These are phyloP conservation scores for Neobulgaria alba DNA, from an alignment of 2,329 filamentous ascomycete species.

Conservation along the genomic window DNA sequence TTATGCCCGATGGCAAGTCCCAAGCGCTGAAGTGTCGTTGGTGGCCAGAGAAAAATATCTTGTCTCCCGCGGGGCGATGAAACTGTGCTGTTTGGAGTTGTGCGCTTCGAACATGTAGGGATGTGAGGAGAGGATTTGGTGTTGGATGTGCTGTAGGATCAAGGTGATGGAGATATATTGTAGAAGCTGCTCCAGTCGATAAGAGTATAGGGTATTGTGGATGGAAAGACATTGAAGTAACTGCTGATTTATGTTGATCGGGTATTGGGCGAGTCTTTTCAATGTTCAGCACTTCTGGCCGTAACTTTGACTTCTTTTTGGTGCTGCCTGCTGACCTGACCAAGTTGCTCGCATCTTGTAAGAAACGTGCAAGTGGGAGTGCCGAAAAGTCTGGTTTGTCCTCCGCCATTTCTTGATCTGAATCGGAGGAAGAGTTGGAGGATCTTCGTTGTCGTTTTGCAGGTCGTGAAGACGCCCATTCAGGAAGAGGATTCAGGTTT, in stretches of 20 bases:
- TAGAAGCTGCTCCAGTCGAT: slow-evolving; percentile 77
- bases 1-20: slow-evolving; percentile 72
- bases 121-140: slow-evolving; percentile 84
- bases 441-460: slow-evolving; percentile 43
- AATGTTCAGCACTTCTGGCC: slow-evolving; percentile 83
- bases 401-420: slow-evolving; percentile 40
- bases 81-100: slow-evolving; percentile 83
- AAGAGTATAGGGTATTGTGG: slow-evolving; percentile 80
- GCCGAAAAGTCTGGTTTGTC: slow-evolving; percentile 54
- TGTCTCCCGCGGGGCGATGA: slow-evolving; percentile 60
- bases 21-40: slow-evolving; percentile 90
- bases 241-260: slow-evolving; percentile 66
- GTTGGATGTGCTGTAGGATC: slow-evolving; percentile 64
- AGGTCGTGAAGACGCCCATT: slow-evolving; percentile 48
- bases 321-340: slow-evolving; percentile 38
- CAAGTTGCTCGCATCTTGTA: slow-evolving; percentile 66
- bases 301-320: slow-evolving; percentile 60
- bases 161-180: slow-evolving; percentile 84
- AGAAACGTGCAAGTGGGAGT: slow-evolving; percentile 69
- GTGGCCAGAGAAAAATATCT: slow-evolving; percentile 81
- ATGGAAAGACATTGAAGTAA: slow-evolving; percentile 83
- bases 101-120: slow-evolving; percentile 75
- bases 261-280: slow-evolving; percentile 82
- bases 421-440: slow-evolving; percentile 37
- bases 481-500: slow-evolving; percentile 49